Evolutionary conservation across 768 basidiomycete genomes (phyloP).

Genomic region (Daedaleopsis nitida): DNA sequence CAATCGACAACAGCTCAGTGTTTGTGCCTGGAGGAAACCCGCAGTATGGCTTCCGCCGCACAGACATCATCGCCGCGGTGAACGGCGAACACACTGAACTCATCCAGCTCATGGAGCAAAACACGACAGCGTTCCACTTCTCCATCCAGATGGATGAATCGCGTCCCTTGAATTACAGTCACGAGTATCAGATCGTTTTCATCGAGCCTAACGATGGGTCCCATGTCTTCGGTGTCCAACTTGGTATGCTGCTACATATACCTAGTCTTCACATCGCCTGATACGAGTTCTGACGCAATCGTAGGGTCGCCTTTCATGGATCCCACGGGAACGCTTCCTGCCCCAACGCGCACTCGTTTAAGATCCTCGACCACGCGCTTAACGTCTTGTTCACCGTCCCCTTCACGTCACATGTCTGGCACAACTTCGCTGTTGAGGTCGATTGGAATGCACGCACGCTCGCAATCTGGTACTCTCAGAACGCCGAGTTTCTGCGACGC

Average conservation of each 20-base stretch:
- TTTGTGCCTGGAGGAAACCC: conserved; percentile 54
- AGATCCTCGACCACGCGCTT: conserved; percentile 56
- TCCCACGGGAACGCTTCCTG: conserved; percentile 47
- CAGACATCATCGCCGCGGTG: conserved; percentile 57
- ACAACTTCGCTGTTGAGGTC: conserved; percentile 61
- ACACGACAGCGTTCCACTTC: conserved; percentile 51
- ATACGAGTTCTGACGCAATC: background rate
- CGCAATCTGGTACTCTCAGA: conserved; percentile 51
- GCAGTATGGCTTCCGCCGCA: conserved; percentile 59
- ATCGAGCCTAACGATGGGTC: conserved; percentile 62
- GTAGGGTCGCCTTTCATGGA: conserved; percentile 60
- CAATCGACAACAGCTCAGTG: conserved; percentile 59
- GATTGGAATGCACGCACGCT: conserved; percentile 56
- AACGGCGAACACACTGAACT: conserved; percentile 41
- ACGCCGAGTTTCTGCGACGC: conserved; percentile 38
- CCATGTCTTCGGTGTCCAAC: conserved; percentile 60
- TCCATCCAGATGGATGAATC: conserved; percentile 44
- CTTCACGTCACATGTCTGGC: conserved; percentile 49
- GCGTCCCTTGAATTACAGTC: conserved; percentile 51
- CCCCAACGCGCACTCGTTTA: conserved; percentile 49
- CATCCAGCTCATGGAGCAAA: conserved; percentile 43
- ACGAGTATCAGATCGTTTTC: conserved; percentile 66
- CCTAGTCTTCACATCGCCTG: background rate
- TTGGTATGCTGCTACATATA: conserved; percentile 40
- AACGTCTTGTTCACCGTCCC: conserved; percentile 52